phyloP scores from a whole-genome alignment of 2,329 filamentous ascomycete species.

The Alternaria metachromatica region DNA sequence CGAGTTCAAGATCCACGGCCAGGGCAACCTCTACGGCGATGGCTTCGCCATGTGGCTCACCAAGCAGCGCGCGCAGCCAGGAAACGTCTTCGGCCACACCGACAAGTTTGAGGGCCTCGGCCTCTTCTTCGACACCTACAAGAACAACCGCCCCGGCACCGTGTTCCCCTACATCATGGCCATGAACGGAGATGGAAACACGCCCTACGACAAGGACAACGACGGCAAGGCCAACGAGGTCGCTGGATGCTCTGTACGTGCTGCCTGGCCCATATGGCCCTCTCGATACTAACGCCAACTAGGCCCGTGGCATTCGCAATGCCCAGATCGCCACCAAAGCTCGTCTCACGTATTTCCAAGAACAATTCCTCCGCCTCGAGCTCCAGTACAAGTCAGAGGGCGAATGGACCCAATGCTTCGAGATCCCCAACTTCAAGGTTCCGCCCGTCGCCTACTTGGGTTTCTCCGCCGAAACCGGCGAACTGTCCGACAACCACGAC shows the following conservation, averaged over 20 bases:
- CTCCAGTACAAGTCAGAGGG: slow-evolving; percentile 92
- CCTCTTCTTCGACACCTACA: slow-evolving; percentile 98
- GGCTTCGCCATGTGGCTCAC: slow-evolving; percentile 98
- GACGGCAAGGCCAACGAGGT: slow-evolving; percentile 94
- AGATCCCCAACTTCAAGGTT: slow-evolving; percentile 70
- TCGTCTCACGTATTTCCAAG: slow-evolving; percentile 93
- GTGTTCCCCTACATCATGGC: slow-evolving; percentile 99
- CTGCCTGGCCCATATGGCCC: neutral
- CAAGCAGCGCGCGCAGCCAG: slow-evolving; percentile 81
- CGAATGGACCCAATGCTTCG: slow-evolving; percentile 91
- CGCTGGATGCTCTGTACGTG: slow-evolving; percentile 81
- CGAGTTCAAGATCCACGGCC: slow-evolving; percentile 92
- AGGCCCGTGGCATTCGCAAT: slow-evolving; percentile 85
- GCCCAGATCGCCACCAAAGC: slow-evolving; percentile 77
- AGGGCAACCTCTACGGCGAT: slow-evolving; percentile 90
- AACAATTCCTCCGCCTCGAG: slow-evolving; percentile 88
- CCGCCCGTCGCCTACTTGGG: slow-evolving; percentile 73
- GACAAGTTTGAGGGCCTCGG: slow-evolving; percentile 94
- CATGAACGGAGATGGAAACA: slow-evolving; percentile 93
- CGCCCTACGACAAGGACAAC: slow-evolving; percentile 87
- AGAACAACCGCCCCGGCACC: slow-evolving; percentile 95
- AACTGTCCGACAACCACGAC: slow-evolving; percentile 97
- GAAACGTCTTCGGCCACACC: slow-evolving; percentile 84
- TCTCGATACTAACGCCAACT: slow-evolving; percentile 15
- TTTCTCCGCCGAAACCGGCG: slow-evolving; percentile 86